These are phyloP conservation scores for Fusarium abutilonis DNA, from an alignment of 2,329 filamentous ascomycete species.

Conservation along the genomic window DNA sequence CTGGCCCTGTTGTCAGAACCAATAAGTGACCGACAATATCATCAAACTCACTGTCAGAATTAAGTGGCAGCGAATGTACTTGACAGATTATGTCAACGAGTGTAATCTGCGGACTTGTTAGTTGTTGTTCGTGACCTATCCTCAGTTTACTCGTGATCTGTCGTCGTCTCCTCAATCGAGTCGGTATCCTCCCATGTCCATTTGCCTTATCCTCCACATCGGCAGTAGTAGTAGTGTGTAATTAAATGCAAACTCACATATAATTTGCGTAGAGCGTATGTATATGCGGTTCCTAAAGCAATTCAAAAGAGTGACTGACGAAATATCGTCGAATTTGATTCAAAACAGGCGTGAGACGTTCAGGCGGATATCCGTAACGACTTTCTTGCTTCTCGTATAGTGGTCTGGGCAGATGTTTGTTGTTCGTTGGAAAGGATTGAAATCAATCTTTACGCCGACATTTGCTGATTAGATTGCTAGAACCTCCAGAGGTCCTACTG, in stretches of 20 bases:
- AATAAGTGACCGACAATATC: neutral
- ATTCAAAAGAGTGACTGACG: slow-evolving; percentile 60
- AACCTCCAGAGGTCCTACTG: slow-evolving; percentile 47
- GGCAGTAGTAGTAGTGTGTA: neutral
- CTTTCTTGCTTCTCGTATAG: slow-evolving; percentile 23
- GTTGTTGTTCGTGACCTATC: neutral
- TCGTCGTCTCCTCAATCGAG: neutral
- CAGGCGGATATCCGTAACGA: slow-evolving; percentile 40
- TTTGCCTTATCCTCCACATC: too few relatives aligned
- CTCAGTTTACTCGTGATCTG: neutral
- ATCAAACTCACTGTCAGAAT: slow-evolving; percentile 57
- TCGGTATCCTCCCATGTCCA: too few relatives aligned
- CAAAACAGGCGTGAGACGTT: slow-evolving; percentile 46
- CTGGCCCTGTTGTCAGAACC: slow-evolving; percentile 26
- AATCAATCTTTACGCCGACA: slow-evolving; percentile 48
- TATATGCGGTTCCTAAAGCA: slow-evolving; percentile 46
- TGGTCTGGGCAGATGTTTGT: slow-evolving; percentile 31
- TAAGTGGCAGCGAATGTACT: slow-evolving; percentile 66
- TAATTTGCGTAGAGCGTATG: slow-evolving; percentile 46
- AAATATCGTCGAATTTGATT: slow-evolving; percentile 54
- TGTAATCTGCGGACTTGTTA: slow-evolving; percentile 49
- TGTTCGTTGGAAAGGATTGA: slow-evolving; percentile 38
- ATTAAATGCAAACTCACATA: slow-evolving; percentile 39
- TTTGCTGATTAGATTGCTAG: slow-evolving; percentile 46
- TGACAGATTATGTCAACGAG: slow-evolving; percentile 66